Percentiles rank a stretch among this genome's conserved stretches.
phyloP scores from a whole-genome alignment of 768 basidiomycete genomes.

The Phanerodontia chrysosporium region DNA sequence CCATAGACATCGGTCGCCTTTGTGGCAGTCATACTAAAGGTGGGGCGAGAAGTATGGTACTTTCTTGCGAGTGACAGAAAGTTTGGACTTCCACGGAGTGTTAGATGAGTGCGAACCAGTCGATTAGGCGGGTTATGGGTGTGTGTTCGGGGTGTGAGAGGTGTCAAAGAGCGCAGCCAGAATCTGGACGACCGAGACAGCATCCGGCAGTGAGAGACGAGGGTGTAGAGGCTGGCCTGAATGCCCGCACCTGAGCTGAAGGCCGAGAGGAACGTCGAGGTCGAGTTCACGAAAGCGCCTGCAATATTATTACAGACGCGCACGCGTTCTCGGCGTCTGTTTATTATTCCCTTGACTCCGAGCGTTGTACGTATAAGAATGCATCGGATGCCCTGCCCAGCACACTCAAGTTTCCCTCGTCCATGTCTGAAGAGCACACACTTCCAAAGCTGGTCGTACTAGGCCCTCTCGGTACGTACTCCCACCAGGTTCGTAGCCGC shows the following conservation, averaged over 20 bases:
- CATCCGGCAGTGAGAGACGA: not conserved
- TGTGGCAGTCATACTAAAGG: conserved; percentile 15
- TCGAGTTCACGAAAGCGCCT: not conserved
- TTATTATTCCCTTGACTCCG: not conserved
- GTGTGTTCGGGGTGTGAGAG: not conserved
- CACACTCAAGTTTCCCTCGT: not conserved
- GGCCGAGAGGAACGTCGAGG: not conserved
- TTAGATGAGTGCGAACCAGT: not conserved
- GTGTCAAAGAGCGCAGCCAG: not conserved
- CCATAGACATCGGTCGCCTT: conserved; percentile 38
- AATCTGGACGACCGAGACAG: conserved; percentile 3
- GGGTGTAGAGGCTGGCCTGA: not conserved
- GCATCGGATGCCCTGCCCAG: not conserved
- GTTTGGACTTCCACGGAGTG: not conserved
- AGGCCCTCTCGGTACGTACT: conserved; percentile 69
- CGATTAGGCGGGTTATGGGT: not conserved
- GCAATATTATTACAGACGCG: not conserved
- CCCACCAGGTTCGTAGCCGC: conserved; percentile 48
- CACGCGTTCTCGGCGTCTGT: not conserved
- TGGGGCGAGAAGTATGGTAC: conserved; percentile 1
- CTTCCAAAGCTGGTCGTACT: conserved; percentile 45
- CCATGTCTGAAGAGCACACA: conserved; percentile 1
- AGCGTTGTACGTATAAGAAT: conserved; percentile 1
- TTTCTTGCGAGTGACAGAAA: not conserved
- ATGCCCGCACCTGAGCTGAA: conserved; percentile 1